Evolutionary conservation across 2,329 filamentous ascomycete species (phyloP), one percentile per base, ranked within the genome.

Genomic region (Kalaharituber pfeilii): DNA sequence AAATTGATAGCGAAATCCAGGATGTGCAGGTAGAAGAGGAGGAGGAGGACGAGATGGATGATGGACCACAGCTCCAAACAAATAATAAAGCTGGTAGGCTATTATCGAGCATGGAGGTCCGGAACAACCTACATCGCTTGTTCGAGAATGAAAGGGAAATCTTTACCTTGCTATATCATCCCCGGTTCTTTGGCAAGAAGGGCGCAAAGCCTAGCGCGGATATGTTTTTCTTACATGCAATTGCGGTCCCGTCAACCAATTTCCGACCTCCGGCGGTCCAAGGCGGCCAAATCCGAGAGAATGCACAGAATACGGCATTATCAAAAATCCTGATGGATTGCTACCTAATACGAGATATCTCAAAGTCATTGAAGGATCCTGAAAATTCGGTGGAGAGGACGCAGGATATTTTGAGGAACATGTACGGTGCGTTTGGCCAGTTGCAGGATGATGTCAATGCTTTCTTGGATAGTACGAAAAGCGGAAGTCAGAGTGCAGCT

Each of bases 381-480:
- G 57, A 59, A 25, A 56, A 50, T 3, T 54, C 52, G 8, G 50
- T 51, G 4, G 61, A 60, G 22, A 51, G 54, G 3, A 59, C 59
- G 36, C n/a, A 51, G 8, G 55, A 57, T 13, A 29, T 51, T n/a
- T 49, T 60, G 24, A 51, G 56, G 9, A 47, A 53, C n/a, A 54
- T 63, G 24, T 57, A 63, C 29, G 58, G 61, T 51, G 55, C 61
- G 15, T 62, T 63, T 28, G 61, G 62, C n/a, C 58, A 56, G 50
- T 75, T 98, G 11, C 91, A 98, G 68, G 87, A 94, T 63, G 74
- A 78, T 25, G 86, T 96, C 58, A 98, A 98, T 66, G 81, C 84
- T n/a, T 72, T 98, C 52, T 86, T 96, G 61, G 91, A 98, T 68
- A 80, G 82, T 59, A 84, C 88, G 64, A 82, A 88, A 59, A 94